Evolutionary conservation across 495 filamentous ascomycete species (phyloP).

Genomic region (Penicillium paxilli): DNA sequence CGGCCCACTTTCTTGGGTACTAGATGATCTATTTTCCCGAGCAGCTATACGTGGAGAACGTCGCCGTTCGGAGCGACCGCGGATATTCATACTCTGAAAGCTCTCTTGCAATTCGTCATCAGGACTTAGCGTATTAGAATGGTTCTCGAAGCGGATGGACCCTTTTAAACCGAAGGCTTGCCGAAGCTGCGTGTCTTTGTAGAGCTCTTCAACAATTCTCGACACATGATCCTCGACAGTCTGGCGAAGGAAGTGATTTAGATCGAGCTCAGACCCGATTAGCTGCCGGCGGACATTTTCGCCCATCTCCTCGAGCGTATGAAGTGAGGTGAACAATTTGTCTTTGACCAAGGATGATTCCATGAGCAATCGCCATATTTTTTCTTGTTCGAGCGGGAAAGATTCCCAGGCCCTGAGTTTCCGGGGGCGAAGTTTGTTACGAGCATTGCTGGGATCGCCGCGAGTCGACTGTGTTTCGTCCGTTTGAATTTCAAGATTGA

Average conservation of each 20-base stretch:
- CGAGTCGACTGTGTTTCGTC: slow-evolving; percentile 14
- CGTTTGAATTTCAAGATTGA: slow-evolving; percentile 9
- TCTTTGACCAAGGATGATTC: slow-evolving; percentile 6
- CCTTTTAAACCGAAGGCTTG: slow-evolving; percentile 6
- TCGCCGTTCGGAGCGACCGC: not conserved
- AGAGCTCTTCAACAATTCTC: slow-evolving; percentile 7
- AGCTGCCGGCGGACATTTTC: slow-evolving; percentile 3
- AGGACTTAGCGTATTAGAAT: slow-evolving; percentile 8
- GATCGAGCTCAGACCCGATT: slow-evolving; percentile 11
- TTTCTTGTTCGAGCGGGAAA: slow-evolving; percentile 9
- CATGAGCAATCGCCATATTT: slow-evolving; percentile 11
- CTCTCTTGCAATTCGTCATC: not conserved
- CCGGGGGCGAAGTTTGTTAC: slow-evolving; percentile 13
- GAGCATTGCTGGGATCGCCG: slow-evolving; percentile 10
- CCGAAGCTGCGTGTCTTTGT: slow-evolving; percentile 1
- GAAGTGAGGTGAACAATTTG: slow-evolving; percentile 5
- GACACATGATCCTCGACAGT: slow-evolving; percentile 10
- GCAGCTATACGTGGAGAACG: slow-evolving; percentile 6
- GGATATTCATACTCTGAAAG: not conserved
- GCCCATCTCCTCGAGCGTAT: slow-evolving; percentile 3
- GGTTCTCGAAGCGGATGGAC: slow-evolving; percentile 13
- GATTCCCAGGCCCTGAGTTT: slow-evolving; percentile 7
- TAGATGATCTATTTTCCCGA: not conserved
- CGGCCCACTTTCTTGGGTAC: not conserved
- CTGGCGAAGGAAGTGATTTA: slow-evolving; percentile 3